Percentiles rank a stretch among this genome's conserved stretches.
phyloP scores from a whole-genome alignment of 441 rosid species.

The Melastoma candidum region DNA sequence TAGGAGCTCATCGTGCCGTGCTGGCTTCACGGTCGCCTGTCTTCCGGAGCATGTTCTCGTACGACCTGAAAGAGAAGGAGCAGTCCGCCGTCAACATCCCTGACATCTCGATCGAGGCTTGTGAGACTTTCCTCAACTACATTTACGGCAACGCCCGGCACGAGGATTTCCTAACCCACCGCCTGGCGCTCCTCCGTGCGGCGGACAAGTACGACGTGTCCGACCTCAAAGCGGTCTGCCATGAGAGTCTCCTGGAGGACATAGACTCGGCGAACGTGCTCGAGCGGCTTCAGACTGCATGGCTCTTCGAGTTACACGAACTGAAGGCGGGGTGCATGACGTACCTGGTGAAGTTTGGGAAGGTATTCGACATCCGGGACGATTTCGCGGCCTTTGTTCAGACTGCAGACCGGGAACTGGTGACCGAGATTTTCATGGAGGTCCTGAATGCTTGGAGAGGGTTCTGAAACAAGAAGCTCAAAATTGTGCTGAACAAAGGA shows the following conservation, averaged over 20 bases:
- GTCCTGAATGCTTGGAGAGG: conserved; percentile 84
- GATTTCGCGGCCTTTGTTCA: conserved; percentile 64
- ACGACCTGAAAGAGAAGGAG: conserved; percentile 84
- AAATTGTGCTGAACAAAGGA: too few species aligned
- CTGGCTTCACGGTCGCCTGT: conserved; percentile 86
- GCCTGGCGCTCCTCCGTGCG: conserved; percentile 64
- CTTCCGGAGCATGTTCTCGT: conserved; percentile 71
- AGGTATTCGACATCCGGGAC: conserved; percentile 72
- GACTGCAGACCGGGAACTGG: conserved; percentile 65
- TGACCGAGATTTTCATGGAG: conserved; percentile 79
- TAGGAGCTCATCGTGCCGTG: conserved; percentile 78
- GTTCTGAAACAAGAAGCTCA: conserved; percentile 25
- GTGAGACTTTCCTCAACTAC: conserved; percentile 65
- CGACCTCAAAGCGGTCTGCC: conserved; percentile 81
- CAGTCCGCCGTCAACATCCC: conserved; percentile 56
- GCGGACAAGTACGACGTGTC: conserved; percentile 77
- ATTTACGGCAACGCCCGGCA: conserved; percentile 68
- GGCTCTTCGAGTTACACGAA: conserved; percentile 48
- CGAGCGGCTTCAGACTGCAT: conserved; percentile 44
- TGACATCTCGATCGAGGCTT: conserved; percentile 71
- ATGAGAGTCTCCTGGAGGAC: conserved; percentile 71
- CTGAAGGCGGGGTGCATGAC: conserved; percentile 69
- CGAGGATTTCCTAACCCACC: conserved; percentile 57
- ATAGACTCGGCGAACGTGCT: too few species aligned
- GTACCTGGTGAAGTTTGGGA: conserved; percentile 89